Evolutionary conservation across 1,139 yeast species (phyloP), one percentile per base, ranked within the genome.

Genomic region (Blastobotrys persicus): DNA sequence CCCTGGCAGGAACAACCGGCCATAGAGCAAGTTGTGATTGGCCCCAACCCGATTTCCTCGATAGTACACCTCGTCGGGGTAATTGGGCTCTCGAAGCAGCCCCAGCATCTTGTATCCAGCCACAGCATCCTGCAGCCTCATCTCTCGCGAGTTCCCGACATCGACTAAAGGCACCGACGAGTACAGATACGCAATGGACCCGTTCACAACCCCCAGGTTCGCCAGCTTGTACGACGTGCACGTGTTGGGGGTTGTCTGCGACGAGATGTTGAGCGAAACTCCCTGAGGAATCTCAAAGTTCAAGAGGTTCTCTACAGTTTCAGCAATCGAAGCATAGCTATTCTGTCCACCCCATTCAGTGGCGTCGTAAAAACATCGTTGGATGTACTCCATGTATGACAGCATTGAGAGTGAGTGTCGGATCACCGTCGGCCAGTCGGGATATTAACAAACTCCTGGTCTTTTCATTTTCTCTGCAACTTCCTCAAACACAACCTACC

Each of bases 1-100:
- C 1, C 89, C 87, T 0, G 98, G 98, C 56, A 92, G 82, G 61
- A 85, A 87, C 81, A 94, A 80, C 54, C 95, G 74, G 0, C 98
- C 98, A 63, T 88, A 92, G 31, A 81, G 63, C 14, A 84, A 63
- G 0, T 76, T 68, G 37, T 62, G 65, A 32, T 55, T 56, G 2
- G 50, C 47, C 49, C 70, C 73, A 3, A 67, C 59, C 18, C 72
- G 59, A 16, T 53, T 50, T 1, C 72, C 72, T 2, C 56, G 60
- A 26, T 58, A 61, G 68, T 70, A 67, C n/a, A 56, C 56, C 45
- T 67, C 64, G 48, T 60, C 51, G 47, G 59, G 48, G 44, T 60
- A 54, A 19, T 52, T 56, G 0, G 59, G 59, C 23, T 40, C 45
- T 13, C 58, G 54, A 18, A 67, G 59, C 1, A 85, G 84, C 42